Base-by-base conservation (phyloP, 2,329 filamentous ascomycete species). In the Fusarium pseudograminearum region DNA sequence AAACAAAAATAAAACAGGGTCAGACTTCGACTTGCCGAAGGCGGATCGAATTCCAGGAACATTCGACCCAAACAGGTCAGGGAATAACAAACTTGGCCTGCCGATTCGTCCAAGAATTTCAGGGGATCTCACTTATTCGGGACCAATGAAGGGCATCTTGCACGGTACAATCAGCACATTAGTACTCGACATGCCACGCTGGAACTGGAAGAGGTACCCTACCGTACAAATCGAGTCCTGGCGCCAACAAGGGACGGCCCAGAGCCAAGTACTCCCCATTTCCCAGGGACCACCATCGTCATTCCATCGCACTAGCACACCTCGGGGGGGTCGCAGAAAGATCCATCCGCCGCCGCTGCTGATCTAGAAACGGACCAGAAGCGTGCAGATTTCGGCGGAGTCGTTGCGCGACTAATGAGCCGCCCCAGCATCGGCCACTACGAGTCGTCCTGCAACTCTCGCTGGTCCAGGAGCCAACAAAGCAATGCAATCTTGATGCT, bases 301-400 rank as follows among this genome's bases (percentile, higher is more conserved):
- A 61, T 59, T 47, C 36, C 54, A 58, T 53, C 44, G 57, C 57
- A 57, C 67, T 69, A 70, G 54, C 51, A 64, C 48, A 41, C 44
- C 58, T 64, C 38, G 42, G 65, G 48, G 41, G 69, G 67, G 28
- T 54, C 67, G 58, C 58, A 57, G 46, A 63, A 53, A 60, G 68
- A 67, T 62, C 73, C 72, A 73, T 72, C 67, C 69, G 65, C 67
- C 72, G 69, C 52, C 69, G 67, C 67, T 61, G 72, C 73, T 74
- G 73, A 76, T 76, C 74, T 76, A 75, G 74, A 76, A 76, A 73
- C 73, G 67, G 62, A 58, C 74, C 74, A 76, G 74, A 76, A 76
- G 73, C 64, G 67, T 73, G 70, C 69, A 73, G 72, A 71, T 65
- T 58, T 42, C 42, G 60, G 69, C 67, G 65, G 67, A 72, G 73